Base-by-base conservation (phyloP, 2,329 filamentous ascomycete species). In the Trichophyton simii region DNA sequence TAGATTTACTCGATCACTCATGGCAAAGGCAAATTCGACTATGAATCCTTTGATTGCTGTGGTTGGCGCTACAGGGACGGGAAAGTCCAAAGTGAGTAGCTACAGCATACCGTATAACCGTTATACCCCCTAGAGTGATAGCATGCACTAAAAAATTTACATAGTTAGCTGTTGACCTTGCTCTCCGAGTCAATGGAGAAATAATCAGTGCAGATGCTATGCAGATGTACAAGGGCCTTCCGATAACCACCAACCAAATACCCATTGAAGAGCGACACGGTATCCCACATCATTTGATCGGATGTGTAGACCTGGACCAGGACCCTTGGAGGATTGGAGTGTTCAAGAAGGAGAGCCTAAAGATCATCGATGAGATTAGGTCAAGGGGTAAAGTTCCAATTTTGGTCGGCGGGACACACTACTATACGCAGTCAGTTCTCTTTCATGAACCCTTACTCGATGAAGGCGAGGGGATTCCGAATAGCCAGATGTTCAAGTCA, bases 131-230 rank as follows among this genome's bases (percentile, higher is more conserved):
- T 15, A 60, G 36, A 46, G 13, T 1, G 28, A 54, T 13, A 52
- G 57, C 22, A 18, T 28, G 18, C 28, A 31, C 15, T 44, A 44
- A 38, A 57, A 6, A 31, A n/a, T 63, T 64, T 71, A 65, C 41
- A 67, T 67, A 96, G 91, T 82, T 96, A 66, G 94, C 94, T 7
- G 87, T 99, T 46, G 89, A 96, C 65, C 77, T 99, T 59, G 94
- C 95, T 0, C 80, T 80, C 48, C 83, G 82, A 22, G 91, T 91
- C 75, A 86, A 94, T 73, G 94, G 95, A 70, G 94, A 99, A 74
- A 83, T 99, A 59, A 91, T 99, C 76, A 99, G 99, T 71, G 89
- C 89, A 55, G 94, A 99, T 79, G 94, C 94, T 44, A 96, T 99
- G 91, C 94, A 99, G 72, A 85, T 99, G 76, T 99, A 99, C 73